phyloP scores from a whole-genome alignment of 129 eudicot genomes.

The Flaveria sonorensis region DNA sequence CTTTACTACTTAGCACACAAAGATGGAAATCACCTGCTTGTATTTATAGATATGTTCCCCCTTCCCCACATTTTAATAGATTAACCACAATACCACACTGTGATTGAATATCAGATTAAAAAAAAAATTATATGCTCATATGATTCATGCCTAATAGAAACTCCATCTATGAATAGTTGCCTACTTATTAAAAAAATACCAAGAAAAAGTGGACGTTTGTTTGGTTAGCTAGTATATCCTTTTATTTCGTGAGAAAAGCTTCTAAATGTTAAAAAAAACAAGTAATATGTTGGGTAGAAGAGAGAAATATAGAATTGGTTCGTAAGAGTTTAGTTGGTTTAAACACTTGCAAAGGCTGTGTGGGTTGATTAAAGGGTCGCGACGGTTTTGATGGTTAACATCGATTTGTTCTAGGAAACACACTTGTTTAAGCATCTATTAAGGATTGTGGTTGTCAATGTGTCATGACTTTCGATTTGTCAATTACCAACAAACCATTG shows the following conservation, averaged over 20 bases:
- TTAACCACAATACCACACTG: not conserved
- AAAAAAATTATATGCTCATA: too few species aligned
- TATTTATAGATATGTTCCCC: slow-evolving; percentile 12
- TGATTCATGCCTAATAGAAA: too few species aligned
- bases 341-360: not conserved
- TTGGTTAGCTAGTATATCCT: too few species aligned
- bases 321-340: not conserved
- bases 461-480: too few species aligned
- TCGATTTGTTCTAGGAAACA: too few species aligned
- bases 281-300: not conserved
- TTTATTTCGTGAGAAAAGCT: not conserved
- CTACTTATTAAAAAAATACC: not conserved
- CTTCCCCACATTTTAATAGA: not conserved
- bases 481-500: too few species aligned
- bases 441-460: too few species aligned
- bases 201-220: too few species aligned
- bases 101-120: too few species aligned
- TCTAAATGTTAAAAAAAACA: not conserved
- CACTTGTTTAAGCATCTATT: too few species aligned
- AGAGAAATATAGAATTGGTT: not conserved
- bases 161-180: not conserved
- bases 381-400: too few species aligned
- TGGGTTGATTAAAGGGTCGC: too few species aligned
- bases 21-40: not conserved
- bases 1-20: not conserved